Conservation (phyloP, 306 rosid genomes). For the Glycyrrhiza uralensis region DNA sequence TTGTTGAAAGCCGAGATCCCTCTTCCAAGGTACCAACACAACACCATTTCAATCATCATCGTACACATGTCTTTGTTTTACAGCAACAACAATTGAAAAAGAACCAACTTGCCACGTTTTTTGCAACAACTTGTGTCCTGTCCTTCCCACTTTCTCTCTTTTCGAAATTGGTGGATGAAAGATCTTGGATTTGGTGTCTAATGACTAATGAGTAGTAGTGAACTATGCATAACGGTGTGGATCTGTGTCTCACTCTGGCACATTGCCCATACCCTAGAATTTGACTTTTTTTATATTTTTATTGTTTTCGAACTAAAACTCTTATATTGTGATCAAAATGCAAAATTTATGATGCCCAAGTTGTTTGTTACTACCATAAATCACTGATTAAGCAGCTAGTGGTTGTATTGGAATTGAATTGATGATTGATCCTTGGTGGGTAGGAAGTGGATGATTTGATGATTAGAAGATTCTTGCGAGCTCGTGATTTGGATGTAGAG, state of each 20-base stretch:
- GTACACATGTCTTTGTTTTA: not conserved
- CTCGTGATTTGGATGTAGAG: conserved; percentile 51
- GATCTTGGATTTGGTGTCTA: too few relatives aligned
- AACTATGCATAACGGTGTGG: not conserved
- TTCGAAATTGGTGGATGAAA: not conserved
- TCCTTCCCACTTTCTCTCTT: not conserved
- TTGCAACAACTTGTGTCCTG: too few relatives aligned
- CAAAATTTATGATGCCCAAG: not conserved
- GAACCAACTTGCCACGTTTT: not conserved
- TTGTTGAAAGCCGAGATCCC: conserved; percentile 36
- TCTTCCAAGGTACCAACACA: conserved; percentile 29
- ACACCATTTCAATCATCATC: not conserved
- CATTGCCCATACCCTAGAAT: not conserved
- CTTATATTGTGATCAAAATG: not conserved
- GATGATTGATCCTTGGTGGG: not conserved
- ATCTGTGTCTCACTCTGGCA: not conserved
- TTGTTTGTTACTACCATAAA: not conserved
- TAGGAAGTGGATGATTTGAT: conserved; percentile 59
- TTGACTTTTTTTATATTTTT: not conserved
- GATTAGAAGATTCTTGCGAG: conserved; percentile 56
- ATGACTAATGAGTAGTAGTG: not conserved
- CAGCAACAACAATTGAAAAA: not conserved
- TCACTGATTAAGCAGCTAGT: not conserved
- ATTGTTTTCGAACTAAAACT: not conserved
- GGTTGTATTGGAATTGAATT: not conserved